Conservation (phyloP, 805 yeast genomes). For the Barnettozyma botsteinii region DNA sequence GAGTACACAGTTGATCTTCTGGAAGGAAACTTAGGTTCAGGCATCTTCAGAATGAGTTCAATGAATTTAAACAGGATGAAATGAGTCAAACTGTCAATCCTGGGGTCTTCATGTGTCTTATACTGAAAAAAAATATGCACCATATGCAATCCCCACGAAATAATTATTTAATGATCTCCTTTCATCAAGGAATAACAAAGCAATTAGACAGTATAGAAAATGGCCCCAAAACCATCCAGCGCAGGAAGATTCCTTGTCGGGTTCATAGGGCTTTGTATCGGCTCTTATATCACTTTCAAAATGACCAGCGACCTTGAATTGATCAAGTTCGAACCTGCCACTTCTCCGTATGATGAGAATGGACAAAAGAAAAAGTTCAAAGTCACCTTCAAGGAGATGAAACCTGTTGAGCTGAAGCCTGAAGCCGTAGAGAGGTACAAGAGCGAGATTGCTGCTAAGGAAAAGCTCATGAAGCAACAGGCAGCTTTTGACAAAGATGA, state of each 20-base stretch:
- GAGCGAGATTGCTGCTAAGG: neutral
- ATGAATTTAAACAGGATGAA: no score
- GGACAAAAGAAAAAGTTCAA: slow-evolving; percentile 32
- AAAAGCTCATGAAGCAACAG: neutral
- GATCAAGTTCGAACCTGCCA: slow-evolving; percentile 36
- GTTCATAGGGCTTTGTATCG: slow-evolving; percentile 13
- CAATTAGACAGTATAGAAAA: neutral
- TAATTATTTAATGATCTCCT: no score
- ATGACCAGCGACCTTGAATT: slow-evolving; percentile 25
- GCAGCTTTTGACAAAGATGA: slow-evolving; percentile 2
- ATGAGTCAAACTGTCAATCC: no score
- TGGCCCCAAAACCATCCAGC: slow-evolving; percentile 10
- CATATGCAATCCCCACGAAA: no score
- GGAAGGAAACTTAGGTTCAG: slow-evolving; percentile 35
- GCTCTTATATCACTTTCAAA: slow-evolving; percentile 13
- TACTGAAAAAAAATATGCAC: no score
- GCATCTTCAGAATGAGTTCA: slow-evolving; percentile 1
- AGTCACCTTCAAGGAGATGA: slow-evolving; percentile 31
- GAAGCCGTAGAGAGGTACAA: slow-evolving; percentile 20
- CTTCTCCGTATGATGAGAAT: slow-evolving; percentile 32
- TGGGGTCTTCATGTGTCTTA: no score
- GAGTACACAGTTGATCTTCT: slow-evolving; percentile 74
- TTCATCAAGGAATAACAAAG: no score
- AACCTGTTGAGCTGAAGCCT: slow-evolving; percentile 35
- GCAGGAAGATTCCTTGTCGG: slow-evolving; percentile 17